These are phyloP conservation scores for Mycena albidolilacea DNA, from an alignment of 768 basidiomycete species.

Conservation along the genomic window DNA sequence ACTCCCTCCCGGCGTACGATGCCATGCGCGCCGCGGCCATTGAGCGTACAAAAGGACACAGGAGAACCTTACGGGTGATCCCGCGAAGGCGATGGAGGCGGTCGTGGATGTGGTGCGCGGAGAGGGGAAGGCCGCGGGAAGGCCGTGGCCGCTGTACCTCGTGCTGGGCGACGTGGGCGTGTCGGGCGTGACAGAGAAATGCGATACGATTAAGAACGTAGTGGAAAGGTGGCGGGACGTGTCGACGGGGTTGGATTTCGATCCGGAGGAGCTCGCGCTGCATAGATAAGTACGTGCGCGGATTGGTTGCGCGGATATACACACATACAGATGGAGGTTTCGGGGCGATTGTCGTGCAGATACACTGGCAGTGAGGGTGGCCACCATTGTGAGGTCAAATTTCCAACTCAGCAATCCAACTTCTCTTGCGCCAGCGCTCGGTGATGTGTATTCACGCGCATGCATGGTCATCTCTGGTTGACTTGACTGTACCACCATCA, in stretches of 20 bases:
- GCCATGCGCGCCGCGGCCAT: conserved; percentile 40
- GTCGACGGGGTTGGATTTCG: conserved; percentile 32
- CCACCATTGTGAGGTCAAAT: too few species aligned
- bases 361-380: too few species aligned
- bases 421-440: too few species aligned
- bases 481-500: too few species aligned
- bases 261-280: background rate
- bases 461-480: too few species aligned
- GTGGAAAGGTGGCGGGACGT: conserved; percentile 51
- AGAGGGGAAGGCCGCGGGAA: conserved; percentile 47
- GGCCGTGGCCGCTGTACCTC: conserved; percentile 44
- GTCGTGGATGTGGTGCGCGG: conserved; percentile 52
- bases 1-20: conserved; percentile 54
- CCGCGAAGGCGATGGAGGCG: conserved; percentile 48
- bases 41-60: conserved; percentile 34
- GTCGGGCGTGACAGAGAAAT: conserved; percentile 44
- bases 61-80: conserved; percentile 45
- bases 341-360: too few species aligned
- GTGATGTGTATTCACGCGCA: too few species aligned
- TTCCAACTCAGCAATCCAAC: too few species aligned
- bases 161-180: conserved; percentile 47
- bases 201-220: conserved; percentile 39
- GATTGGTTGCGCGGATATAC: too few species aligned
- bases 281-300: too few species aligned
- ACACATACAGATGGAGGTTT: too few species aligned